Base-by-base conservation (phyloP, 2,329 filamentous ascomycete genomes). In the Eutypella sp. region DNA sequence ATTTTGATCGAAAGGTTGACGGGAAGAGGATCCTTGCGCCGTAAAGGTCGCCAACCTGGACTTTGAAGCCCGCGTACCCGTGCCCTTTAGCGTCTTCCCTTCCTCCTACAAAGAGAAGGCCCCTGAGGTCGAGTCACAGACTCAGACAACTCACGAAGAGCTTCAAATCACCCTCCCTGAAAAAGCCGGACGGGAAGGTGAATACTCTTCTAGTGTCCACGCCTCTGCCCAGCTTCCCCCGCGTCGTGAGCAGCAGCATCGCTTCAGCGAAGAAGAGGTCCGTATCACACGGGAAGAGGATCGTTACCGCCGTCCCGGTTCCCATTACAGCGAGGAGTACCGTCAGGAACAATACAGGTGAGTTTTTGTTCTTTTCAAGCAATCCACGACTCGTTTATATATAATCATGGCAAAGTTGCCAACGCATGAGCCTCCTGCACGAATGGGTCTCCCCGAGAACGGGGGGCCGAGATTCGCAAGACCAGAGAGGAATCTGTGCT, bases 31-130 rank as follows among this genome's bases (percentile, higher is more conserved):
- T 67, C 69, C 66, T 67, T 61, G 63, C 66, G 64, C 67, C 61
- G 53, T 61, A 75, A 83, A 87, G 84, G 84, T 86, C 86, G 89
- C 78, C 89, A 96, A 89, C 80, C 91, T 96, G 91, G 91, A 96
- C 89, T 96, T 95, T 93, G 91, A 96, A 87, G 90, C 91, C 77
- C 88, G 90, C 76, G 88, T 96, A 76, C 89, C 92, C 81, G 93
- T 97, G 76, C 92, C 92, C 78, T 95, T 96, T 85, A 96, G 90
- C 88, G 87, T 96, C 87, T 96, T 97, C 84, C 92, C 92, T 79
- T 96, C 90, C 74, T 89, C 90, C 75, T 97, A 96, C 82, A 83
- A 87, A 71, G 78, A 77, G 69, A 39, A 39, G 36, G 69, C 67
- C 79, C 80, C 82, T 75, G 76, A 61, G 57, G 60, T 54, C 64